Evolutionary conservation across 2,329 filamentous ascomycete genomes (phyloP).

Genomic region (Balansia obtecta): DNA sequence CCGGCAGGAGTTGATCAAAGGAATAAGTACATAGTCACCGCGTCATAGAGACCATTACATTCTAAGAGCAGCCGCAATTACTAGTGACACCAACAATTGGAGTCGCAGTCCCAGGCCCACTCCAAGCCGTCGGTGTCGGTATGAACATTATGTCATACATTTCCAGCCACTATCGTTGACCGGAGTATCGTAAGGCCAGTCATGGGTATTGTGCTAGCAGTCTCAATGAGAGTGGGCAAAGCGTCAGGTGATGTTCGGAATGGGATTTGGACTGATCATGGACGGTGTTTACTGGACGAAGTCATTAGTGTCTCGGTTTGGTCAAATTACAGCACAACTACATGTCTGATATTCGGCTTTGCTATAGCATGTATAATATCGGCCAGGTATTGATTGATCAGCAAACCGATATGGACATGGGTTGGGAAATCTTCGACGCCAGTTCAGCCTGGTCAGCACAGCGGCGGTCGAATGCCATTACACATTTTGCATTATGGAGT

Average conservation of each 20-base stretch:
- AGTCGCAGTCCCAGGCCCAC: neutral
- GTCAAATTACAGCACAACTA: too few relatives aligned
- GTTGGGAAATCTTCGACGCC: constrained; percentile 3
- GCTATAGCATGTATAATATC: too few relatives aligned
- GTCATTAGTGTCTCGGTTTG: too few relatives aligned
- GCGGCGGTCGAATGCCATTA: neutral
- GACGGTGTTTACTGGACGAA: too few relatives aligned
- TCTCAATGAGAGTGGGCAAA: too few relatives aligned
- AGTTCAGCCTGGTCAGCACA: constrained; percentile 2
- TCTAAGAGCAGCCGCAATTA: neutral
- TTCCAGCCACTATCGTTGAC: neutral
- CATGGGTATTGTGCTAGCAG: too few relatives aligned
- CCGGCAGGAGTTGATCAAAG: neutral
- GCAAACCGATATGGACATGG: neutral
- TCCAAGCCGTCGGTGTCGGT: neutral
- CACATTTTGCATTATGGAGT: neutral
- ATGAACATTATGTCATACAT: neutral
- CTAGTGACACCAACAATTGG: neutral
- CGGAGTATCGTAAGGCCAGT: neutral
- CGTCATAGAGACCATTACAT: constrained; percentile 5
- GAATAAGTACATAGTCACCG: neutral
- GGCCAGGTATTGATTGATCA: neutral
- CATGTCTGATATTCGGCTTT: too few relatives aligned
- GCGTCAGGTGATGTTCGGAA: too few relatives aligned
- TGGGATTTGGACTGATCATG: too few relatives aligned